These are phyloP conservation scores for Dendrobium catenatum DNA, from an alignment of 106 monocot genomes.

Conservation along the genomic window DNA sequence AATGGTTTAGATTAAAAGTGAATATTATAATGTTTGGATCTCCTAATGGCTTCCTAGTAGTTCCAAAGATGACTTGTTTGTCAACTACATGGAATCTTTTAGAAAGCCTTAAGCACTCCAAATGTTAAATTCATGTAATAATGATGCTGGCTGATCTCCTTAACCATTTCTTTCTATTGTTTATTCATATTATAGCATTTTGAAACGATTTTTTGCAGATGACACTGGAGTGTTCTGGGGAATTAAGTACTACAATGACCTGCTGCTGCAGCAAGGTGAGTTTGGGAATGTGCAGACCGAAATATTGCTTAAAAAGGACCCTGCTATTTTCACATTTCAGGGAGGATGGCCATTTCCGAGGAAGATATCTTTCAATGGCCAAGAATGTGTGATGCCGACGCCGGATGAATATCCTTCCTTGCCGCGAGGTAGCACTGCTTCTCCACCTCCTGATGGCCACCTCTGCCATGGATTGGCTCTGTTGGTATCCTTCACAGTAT, in stretches of 20 bases:
- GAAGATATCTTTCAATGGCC: conserved; percentile 64
- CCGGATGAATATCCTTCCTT: conserved; percentile 54
- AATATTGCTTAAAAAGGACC: conserved; percentile 59
- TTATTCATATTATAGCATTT: not conserved
- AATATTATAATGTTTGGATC: no score
- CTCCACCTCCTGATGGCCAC: not conserved
- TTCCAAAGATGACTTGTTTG: no score
- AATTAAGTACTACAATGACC: conserved; percentile 67
- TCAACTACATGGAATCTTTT: no score
- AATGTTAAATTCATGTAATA: no score
- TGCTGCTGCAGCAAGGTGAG: conserved; percentile 50
- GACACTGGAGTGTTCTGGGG: conserved; percentile 92
- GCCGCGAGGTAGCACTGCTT: conserved; percentile 26
- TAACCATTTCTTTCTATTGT: no score
- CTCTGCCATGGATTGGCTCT: not conserved
- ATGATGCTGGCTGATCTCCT: no score
- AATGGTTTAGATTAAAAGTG: no score
- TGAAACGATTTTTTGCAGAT: conserved; percentile 31
- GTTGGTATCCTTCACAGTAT: not conserved
- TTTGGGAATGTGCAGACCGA: conserved; percentile 80
- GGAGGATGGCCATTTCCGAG: conserved; percentile 82
- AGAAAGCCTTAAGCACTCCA: no score
- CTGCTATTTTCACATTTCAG: conserved; percentile 43
- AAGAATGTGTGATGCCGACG: conserved; percentile 69
- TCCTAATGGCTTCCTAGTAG: no score